Evolutionary conservation across 352 stramenopile genomes (phyloP).

Genomic region (Phytopythium oedochilum): DNA sequence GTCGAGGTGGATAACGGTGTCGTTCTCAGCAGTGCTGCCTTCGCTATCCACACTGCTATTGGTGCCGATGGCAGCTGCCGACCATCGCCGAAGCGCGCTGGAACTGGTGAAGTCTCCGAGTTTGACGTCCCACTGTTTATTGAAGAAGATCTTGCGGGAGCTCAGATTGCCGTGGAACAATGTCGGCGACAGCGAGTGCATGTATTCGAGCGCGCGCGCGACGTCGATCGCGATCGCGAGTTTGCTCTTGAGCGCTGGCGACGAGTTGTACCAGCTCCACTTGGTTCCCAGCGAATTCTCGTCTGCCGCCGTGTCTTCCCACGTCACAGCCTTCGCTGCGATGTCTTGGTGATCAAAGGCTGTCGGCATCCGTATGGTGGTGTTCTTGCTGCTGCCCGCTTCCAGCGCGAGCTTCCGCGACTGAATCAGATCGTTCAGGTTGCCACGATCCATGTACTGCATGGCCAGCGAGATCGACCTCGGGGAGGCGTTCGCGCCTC

Average conservation of each 20-base stretch:
- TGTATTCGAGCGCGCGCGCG: slow-evolving; percentile 30
- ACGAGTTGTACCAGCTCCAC: slow-evolving; percentile 27
- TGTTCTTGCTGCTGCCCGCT: not conserved
- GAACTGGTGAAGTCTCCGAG: slow-evolving; percentile 38
- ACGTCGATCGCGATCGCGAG: slow-evolving; percentile 36
- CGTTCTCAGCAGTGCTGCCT: not conserved
- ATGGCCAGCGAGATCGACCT: slow-evolving; percentile 27
- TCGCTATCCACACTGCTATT: slow-evolving; percentile 9
- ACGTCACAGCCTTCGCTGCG: slow-evolving; percentile 10
- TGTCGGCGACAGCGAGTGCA: slow-evolving; percentile 35
- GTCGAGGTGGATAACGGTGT: slow-evolving; percentile 32
- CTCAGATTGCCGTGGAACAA: slow-evolving; percentile 43
- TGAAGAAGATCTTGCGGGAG: slow-evolving; percentile 36
- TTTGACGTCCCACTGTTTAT: slow-evolving; percentile 32
- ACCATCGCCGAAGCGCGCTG: slow-evolving; percentile 33
- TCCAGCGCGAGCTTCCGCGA: slow-evolving; percentile 17
- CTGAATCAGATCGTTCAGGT: slow-evolving; percentile 35
- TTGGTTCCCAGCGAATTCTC: not conserved
- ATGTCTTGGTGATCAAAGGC: not conserved
- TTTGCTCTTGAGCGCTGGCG: slow-evolving; percentile 24
- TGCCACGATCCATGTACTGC: slow-evolving; percentile 31
- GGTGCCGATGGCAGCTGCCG: slow-evolving; percentile 20
- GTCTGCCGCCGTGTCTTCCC: slow-evolving; percentile 10
- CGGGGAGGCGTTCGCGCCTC: not conserved
- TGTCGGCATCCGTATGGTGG: not conserved